A percentile compares a stretch with the other conserved stretches of the same genome.
Conservation (phyloP, 2,329 filamentous ascomycete genomes). For the Trichoderma brevicompactum region DNA sequence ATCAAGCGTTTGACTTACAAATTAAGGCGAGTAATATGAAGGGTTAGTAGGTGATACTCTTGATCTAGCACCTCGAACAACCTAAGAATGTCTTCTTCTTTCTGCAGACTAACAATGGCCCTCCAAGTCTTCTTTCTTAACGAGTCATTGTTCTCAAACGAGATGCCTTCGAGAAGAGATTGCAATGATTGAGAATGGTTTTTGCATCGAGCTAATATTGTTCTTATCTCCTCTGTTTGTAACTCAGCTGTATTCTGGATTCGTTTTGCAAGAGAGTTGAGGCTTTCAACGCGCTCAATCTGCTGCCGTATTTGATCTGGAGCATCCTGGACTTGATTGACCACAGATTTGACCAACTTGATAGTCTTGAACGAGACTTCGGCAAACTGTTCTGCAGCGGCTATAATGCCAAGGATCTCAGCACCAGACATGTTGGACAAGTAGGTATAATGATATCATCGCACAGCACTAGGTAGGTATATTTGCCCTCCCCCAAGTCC, state of each 20-base stretch:
- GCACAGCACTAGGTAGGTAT: too few relatives aligned
- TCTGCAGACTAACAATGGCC: not conserved
- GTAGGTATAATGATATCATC: too few relatives aligned
- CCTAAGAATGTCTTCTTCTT: not conserved
- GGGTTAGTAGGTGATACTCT: not conserved
- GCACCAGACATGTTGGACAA: not conserved
- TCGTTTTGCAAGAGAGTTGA: not conserved
- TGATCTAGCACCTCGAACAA: not conserved
- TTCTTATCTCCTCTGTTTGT: not conserved
- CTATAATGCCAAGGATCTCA: not conserved
- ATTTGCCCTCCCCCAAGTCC: too few relatives aligned
- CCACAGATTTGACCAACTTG: slow-evolving; percentile 5
- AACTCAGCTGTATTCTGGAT: not conserved
- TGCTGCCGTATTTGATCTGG: not conserved
- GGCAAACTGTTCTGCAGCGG: not conserved
- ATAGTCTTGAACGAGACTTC: not conserved
- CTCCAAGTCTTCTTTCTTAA: not conserved
- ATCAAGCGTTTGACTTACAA: not conserved
- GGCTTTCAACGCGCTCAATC: not conserved
- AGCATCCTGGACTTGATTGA: not conserved
- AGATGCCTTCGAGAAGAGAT: not conserved
- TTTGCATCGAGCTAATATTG: not conserved
- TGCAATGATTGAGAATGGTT: not conserved
- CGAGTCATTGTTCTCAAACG: not conserved
- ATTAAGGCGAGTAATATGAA: not conserved